A percentile compares a stretch with the other conserved stretches of the same genome.
Conservation (phyloP, 2,329 filamentous ascomycete genomes). For the Xylariaceae sp. region DNA sequence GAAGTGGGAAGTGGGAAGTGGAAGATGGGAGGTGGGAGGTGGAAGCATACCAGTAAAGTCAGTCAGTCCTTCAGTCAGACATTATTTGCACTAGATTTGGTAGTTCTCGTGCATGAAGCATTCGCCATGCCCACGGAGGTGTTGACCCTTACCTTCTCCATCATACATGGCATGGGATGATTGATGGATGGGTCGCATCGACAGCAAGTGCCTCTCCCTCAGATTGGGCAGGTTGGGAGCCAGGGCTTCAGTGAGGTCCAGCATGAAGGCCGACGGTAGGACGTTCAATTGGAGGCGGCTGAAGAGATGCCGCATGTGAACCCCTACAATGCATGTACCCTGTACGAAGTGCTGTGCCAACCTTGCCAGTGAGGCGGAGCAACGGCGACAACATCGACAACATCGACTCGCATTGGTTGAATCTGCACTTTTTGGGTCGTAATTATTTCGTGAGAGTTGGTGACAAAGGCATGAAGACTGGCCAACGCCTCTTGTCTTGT, state of each 20-base stretch:
- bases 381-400: conserved; percentile 1
- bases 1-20: not conserved
- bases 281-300: conserved; percentile 22
- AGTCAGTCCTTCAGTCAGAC: not conserved
- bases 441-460: too few relatives aligned
- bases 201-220: conserved; percentile 5
- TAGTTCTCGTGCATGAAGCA: conserved; percentile 6
- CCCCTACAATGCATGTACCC: not conserved
- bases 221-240: conserved; percentile 15
- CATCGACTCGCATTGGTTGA: too few relatives aligned
- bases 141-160: conserved; percentile 5
- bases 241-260: not conserved
- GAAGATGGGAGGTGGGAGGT: not conserved
- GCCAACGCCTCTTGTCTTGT: too few relatives aligned
- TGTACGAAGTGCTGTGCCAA: conserved; percentile 1
- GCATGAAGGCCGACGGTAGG: conserved; percentile 3
- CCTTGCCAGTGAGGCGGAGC: conserved; percentile 19
- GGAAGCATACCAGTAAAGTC: not conserved
- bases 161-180: not conserved
- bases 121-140: not conserved
- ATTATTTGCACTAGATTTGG: not conserved
- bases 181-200: conserved; percentile 18
- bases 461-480: too few relatives aligned
- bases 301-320: conserved; percentile 14
- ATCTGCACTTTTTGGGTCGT: too few relatives aligned